Percentiles rank a stretch among this genome's conserved stretches.
These are phyloP conservation scores for Fusarium sp. DNA, from an alignment of 2,329 filamentous ascomycete species.

Conservation along the genomic window DNA sequence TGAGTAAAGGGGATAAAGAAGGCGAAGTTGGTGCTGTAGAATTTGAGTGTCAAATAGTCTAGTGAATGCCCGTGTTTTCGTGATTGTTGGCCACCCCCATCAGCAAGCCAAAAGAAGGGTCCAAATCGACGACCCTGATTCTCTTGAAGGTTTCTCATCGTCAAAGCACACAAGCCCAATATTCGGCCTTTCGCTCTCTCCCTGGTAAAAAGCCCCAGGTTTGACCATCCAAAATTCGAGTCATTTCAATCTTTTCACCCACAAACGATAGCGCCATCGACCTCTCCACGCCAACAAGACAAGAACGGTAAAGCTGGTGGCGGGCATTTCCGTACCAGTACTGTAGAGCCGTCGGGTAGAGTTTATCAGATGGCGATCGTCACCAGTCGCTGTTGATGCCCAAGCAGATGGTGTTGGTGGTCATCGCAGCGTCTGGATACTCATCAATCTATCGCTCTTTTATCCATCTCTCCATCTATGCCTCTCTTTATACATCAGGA, in stretches of 20 bases:
- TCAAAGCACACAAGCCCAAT: not conserved
- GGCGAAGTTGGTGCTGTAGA: not conserved
- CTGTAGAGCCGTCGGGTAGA: not conserved
- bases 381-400: not conserved
- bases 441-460: too few species aligned
- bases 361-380: not conserved
- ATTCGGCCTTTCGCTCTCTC: not conserved
- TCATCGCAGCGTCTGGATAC: not conserved
- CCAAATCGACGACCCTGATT: too few species aligned
- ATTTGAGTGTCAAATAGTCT: not conserved
- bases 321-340: not conserved
- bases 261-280: not conserved
- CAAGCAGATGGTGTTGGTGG: not conserved
- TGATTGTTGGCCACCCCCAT: not conserved
- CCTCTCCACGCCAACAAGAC: not conserved
- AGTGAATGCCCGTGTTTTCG: not conserved
- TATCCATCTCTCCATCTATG: not conserved
- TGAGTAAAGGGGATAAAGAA: not conserved
- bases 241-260: not conserved
- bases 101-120: not conserved
- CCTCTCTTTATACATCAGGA: not conserved
- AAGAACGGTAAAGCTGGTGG: not conserved
- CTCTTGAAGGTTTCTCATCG: too few species aligned
- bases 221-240: not conserved
- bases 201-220: not conserved